Evolutionary conservation across 805 yeast genomes (phyloP), one percentile per base, ranked within the genome.

Genomic region (Candida coquimbonensis): DNA sequence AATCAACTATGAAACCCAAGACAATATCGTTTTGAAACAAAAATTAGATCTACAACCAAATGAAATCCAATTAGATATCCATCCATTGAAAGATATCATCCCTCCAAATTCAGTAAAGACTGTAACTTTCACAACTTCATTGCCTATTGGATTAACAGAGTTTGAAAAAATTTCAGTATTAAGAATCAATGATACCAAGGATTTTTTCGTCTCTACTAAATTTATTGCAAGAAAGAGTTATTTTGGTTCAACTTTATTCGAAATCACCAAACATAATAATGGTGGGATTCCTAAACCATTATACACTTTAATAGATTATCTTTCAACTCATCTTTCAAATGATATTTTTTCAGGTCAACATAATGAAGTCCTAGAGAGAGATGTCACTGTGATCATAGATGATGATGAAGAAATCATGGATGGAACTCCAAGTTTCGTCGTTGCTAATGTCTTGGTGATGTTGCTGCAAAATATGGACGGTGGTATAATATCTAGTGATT

Each of bases 401-500:
- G 45, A 48, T 25, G 56, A 56, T 31, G 48, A 52, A 12, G 61
- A 53, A 5, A 39, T 59, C 16, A 50, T 53, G 9, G 3, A 17
- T 11, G 61, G 60, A 5, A 52, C 59, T 13, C 47, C 61, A 9
- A 43, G 53, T 16, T 49, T 46, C 17, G 61, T 62, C 1, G 62
- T 63, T 16, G 50, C 61, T 5, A 48, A 61, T 38, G 61, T 64
- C 1, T 48, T 66, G 29, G 17, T 58, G 3, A 40, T 63, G 2
- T 42, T 72, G 13, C 48, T 72, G 47, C 53, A 60, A 24, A 62
- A 63, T 38, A 44, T 70, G 5, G 65, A 67, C 36, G 74, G 70
- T 17, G 72, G 75, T 7, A 62, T 72, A n/a, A 61, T 72, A 9
- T 63, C 72, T 38, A 52, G 49, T 14, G 68, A 60, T 43, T 55